Base-by-base conservation (phyloP, 176 grass and related monocot species). In the Miscanthus lutarioriparius region DNA sequence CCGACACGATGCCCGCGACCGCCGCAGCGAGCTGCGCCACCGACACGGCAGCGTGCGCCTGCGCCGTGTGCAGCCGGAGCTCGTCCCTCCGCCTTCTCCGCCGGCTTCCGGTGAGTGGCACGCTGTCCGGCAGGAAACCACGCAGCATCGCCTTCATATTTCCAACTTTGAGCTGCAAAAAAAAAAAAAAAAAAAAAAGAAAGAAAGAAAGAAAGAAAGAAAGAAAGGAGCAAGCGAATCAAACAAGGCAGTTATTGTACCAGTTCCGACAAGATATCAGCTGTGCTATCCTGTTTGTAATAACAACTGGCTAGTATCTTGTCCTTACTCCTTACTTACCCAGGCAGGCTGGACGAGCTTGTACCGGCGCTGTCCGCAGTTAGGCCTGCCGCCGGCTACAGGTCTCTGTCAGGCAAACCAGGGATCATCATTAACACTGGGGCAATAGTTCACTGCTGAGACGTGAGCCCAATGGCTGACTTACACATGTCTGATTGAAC, bases 11-110 rank as follows among this genome's bases (percentile, higher is more conserved):
- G 39, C 92, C 88, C 1, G 91, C 91, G 13, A 95, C 80, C 90
- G 7, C 77, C 38, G 64, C 88, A n/a, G n/a, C 83, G 45, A 93
- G 73, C 92, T 97, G 86, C n/a, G n/a, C n/a, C n/a, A n/a, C n/a
- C 26, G 92, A 88, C 13, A 98, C 85, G 35, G 89, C 93, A 0
- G 96, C 91, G 37, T 98, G 93, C 19, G 92, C 87, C 86, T 98
- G 93, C 70, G 93, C 93, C 64, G 85, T 59, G 76, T 93, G 86
- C 32, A 98, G 76, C 44, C 96, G 79, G 83, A 93, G 53, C 74
- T 86, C 91, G 71, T 98, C 93, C 43, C 75, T 63, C 13, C 90
- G 84, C 66, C 65, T 56, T 83, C 84, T 86, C 33, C 78, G 82
- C 87, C 83, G 76, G 80, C 81, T 77, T 7, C 83, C 81, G 10